Percentiles rank a stretch among this genome's conserved stretches.
These are phyloP conservation scores for Punctularia strigosozonata DNA, from an alignment of 768 basidiomycete genomes.

Conservation along the genomic window DNA sequence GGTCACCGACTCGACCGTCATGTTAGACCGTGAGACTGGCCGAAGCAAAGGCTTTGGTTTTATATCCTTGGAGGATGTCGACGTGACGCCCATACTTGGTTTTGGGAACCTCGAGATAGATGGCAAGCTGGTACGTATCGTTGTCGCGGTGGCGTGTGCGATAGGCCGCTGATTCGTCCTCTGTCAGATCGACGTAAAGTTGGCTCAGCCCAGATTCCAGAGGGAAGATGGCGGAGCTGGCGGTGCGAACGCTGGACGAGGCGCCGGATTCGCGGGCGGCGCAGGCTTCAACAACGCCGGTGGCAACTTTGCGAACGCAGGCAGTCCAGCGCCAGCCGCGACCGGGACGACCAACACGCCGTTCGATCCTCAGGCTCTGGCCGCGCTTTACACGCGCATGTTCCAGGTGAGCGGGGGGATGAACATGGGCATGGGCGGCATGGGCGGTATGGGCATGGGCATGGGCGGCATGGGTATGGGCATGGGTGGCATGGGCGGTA, in stretches of 20 bases:
- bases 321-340: conserved; percentile 10
- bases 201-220: conserved; percentile 85
- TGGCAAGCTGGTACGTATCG: conserved; percentile 81
- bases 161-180: background rate
- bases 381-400: conserved; percentile 92
- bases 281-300: conserved; percentile 13
- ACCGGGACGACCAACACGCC: conserved; percentile 43
- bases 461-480: conserved; percentile 27
- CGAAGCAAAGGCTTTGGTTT: conserved; percentile 97
- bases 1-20: conserved; percentile 96
- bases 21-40: conserved; percentile 94
- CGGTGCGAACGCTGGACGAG: conserved; percentile 10
- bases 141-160: background rate
- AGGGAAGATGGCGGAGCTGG: conserved; percentile 49
- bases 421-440: conserved; percentile 25
- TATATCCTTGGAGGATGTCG: conserved; percentile 89
- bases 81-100: conserved; percentile 80
- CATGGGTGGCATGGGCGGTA: conserved; percentile 32
- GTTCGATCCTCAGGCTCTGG: conserved; percentile 90
- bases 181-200: conserved; percentile 87
- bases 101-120: conserved; percentile 88
- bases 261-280: conserved; percentile 8
- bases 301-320: too few species aligned
- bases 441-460: conserved; percentile 16
- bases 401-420: conserved; percentile 55